A percentile compares a stretch with the other conserved stretches of the same genome.
Conservation (phyloP, 1,284 basidiomycete genomes). For the Papiliotrema terrestris region DNA sequence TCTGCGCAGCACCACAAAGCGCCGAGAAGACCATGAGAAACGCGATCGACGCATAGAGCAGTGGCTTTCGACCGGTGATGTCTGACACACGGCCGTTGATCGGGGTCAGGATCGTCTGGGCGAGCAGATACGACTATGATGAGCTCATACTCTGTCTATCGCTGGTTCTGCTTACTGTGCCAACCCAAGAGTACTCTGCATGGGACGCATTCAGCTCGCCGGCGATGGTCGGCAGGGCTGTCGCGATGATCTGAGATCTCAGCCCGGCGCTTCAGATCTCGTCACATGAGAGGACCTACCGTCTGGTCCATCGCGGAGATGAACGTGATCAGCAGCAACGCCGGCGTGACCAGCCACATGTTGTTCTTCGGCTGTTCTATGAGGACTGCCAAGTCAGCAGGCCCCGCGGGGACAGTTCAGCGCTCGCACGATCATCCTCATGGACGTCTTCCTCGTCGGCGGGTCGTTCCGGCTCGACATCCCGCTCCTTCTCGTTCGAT, state of each 20-base stretch:
- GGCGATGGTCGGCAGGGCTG: constrained; percentile 22
- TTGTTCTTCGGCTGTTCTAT: constrained; percentile 14
- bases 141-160: too few relatives aligned
- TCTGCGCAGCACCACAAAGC: constrained; percentile 29
- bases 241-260: constrained; percentile 20
- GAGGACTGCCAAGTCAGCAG: not conserved
- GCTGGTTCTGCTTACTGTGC: constrained; percentile 9
- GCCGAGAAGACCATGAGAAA: constrained; percentile 29
- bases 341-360: constrained; percentile 16
- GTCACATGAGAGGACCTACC: not conserved
- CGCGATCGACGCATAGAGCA: constrained; percentile 21
- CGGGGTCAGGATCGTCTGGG: constrained; percentile 29
- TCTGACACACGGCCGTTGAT: constrained; percentile 35
- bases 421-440: not conserved
- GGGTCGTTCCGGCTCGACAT: too few relatives aligned
- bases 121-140: constrained; percentile 21
- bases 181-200: constrained; percentile 36
- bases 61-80: constrained; percentile 35
- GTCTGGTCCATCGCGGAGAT: constrained; percentile 36
- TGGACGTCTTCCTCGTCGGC: not conserved
- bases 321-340: constrained; percentile 38
- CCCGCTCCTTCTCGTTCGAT: too few relatives aligned
- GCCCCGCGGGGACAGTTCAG: not conserved
- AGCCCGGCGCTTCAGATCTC: not conserved
- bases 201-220: constrained; percentile 26